Evolutionary conservation across 345 rosid genomes (phyloP).

Genomic region (Murraya paniculata): DNA sequence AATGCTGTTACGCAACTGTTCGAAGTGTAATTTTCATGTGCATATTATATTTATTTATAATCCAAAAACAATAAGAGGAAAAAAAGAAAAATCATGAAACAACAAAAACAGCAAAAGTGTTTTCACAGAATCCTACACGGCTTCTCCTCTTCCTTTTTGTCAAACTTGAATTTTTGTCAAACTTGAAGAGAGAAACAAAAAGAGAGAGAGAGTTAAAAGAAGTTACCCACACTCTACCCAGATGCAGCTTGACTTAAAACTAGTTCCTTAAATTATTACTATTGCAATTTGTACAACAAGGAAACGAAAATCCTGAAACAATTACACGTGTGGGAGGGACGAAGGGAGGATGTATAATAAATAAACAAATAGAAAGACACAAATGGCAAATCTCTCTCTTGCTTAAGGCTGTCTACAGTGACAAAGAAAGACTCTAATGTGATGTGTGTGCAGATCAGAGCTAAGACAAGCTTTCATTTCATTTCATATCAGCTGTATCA

Average conservation of each 20-base stretch:
- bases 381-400: background rate
- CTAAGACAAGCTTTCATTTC: conserved; percentile 30
- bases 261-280: background rate
- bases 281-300: too few species aligned
- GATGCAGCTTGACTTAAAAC: background rate
- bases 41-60: too few species aligned
- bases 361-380: background rate
- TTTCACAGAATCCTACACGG: conserved; percentile 26
- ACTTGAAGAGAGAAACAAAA: background rate
- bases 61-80: too few species aligned
- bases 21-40: background rate
- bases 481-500: background rate
- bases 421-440: conserved; percentile 37
- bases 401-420: conserved; percentile 29
- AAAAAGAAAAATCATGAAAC: background rate
- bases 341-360: background rate
- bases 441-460: conserved; percentile 23
- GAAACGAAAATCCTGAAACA: too few species aligned
- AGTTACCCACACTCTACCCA: background rate
- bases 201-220: conserved; percentile 3
- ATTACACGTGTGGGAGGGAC: conserved; percentile 26
- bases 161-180: conserved; percentile 1
- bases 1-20: conserved; percentile 48
- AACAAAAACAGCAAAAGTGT: conserved; percentile 21
- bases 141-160: background rate